Evolutionary conservation across 805 yeast genomes (phyloP), one percentile per base, ranked within the genome.

Genomic region (Barnettozyma populi): DNA sequence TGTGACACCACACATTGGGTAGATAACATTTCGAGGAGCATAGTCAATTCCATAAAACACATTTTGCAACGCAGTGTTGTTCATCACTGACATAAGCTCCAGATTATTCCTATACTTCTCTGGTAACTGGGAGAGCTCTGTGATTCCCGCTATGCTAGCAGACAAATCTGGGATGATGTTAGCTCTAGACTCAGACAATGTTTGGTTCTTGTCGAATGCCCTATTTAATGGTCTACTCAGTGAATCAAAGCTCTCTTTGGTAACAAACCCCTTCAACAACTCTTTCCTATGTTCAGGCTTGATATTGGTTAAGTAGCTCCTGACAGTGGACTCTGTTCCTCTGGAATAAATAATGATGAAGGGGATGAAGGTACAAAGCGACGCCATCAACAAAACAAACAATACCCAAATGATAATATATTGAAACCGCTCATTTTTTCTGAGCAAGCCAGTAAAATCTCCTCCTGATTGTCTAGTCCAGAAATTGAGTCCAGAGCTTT

Each of bases 31-130:
- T 48, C 64, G 61, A 0, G 89, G 89, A 4, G 85, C 73, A 60
- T 84, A 84, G 19, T 78, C 76, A 16, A 84, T 50, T 0, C 89
- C 88, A 53, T 75, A 70, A 51, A 83, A 78, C 2, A 70, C 66
- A 41, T 68, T 65, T 8, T 55, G 55, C 29, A 71, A 56, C 14
- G 55, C 41, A 14, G 59, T 52, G 20, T 69, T 59, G 10, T 57
- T 59, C 75, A 76, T 67, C n/a, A 75, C 52, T 0, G 55, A 46
- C 20, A 58, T 48, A 0, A 76, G 56, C 45, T 72, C 74, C 2
- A 48, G 39, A 44, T 71, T 74, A 1, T 56, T 51, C 24, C 60
- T 61, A 45, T 65, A 74, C 19, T 53, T 53, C 2, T 58, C 48
- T 35, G 65, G 69, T 20, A 76, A 57, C 6, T 70, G 66, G 1